These are phyloP conservation scores for Ogataea nakhonphanomensis DNA, from an alignment of 805 yeast species.

Conservation along the genomic window DNA sequence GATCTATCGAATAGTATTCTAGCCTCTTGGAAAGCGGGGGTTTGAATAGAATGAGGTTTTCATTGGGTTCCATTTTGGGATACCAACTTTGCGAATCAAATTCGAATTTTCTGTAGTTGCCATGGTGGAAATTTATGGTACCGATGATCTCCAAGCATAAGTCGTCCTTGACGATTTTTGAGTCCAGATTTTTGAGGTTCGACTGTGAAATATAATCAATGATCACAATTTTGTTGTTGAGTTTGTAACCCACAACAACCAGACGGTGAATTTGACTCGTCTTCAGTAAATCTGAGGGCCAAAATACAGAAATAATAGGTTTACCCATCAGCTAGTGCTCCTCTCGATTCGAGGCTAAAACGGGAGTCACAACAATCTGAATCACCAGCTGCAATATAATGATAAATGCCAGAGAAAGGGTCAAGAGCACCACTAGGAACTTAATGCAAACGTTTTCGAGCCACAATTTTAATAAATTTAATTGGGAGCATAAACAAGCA, in stretches of 20 bases:
- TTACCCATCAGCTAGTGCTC: slow-evolving; percentile 8
- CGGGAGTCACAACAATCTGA: slow-evolving; percentile 3
- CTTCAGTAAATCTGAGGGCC: slow-evolving; percentile 30
- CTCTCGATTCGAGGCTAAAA: slow-evolving; percentile 2
- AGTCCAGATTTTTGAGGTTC: slow-evolving; percentile 15
- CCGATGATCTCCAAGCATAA: slow-evolving; percentile 28
- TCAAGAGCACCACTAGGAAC: slow-evolving; percentile 6
- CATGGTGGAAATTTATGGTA: slow-evolving; percentile 23
- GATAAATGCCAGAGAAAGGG: slow-evolving; percentile 1
- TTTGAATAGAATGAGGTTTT: slow-evolving; percentile 48
- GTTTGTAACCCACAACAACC: slow-evolving; percentile 29
- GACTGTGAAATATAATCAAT: slow-evolving; percentile 23
- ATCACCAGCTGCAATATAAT: not conserved
- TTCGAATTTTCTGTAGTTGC: slow-evolving; percentile 15
- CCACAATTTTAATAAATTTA: slow-evolving; percentile 2
- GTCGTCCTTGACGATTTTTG: slow-evolving; percentile 17
- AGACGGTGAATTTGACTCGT: slow-evolving; percentile 9
- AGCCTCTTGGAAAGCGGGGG: slow-evolving; percentile 69
- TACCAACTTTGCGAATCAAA: slow-evolving; percentile 11
- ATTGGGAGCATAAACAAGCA: slow-evolving; percentile 2
- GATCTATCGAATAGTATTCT: slow-evolving; percentile 75
- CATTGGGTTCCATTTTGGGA: slow-evolving; percentile 19
- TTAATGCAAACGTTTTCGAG: not conserved
- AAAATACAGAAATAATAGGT: slow-evolving; percentile 20
- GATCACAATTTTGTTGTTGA: slow-evolving; percentile 24